phyloP scores from a whole-genome alignment of 192 early-diverging fungal genomes.

The Umbelopsis sp. region DNA sequence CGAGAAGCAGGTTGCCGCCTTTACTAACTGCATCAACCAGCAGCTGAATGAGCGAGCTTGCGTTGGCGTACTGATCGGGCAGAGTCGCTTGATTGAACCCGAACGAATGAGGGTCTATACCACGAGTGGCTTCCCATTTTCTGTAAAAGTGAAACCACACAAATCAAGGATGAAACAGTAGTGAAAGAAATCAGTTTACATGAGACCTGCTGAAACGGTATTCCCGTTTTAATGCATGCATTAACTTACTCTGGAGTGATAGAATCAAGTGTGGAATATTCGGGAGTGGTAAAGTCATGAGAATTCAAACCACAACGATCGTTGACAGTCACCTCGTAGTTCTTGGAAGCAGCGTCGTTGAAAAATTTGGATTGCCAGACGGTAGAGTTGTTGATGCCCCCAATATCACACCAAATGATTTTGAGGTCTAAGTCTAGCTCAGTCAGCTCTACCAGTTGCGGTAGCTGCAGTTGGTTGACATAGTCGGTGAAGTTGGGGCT shows the following conservation, averaged over 20 bases:
- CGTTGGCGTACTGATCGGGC: conserved; percentile 27
- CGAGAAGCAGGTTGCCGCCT: conserved; percentile 34
- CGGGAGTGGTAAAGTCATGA: conserved; percentile 29
- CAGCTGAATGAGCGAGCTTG: conserved; percentile 19
- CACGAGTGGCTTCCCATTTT: conserved; percentile 30
- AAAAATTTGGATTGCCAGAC: conserved; percentile 24
- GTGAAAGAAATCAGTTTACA: no score
- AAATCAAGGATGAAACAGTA: no score
- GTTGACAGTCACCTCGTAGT: conserved; percentile 26
- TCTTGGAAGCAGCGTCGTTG: conserved; percentile 3
- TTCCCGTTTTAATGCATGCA: not conserved
- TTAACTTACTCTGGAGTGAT: conserved; percentile 12
- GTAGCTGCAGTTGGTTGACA: conserved; percentile 34
- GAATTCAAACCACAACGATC: conserved; percentile 32
- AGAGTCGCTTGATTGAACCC: conserved; percentile 31
- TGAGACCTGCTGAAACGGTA: no score
- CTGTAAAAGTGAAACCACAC: not conserved
- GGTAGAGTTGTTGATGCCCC: conserved; percentile 34
- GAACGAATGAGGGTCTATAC: conserved; percentile 35
- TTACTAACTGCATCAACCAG: conserved; percentile 21
- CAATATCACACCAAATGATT: conserved; percentile 40
- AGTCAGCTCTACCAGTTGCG: conserved; percentile 27
- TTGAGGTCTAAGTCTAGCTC: conserved; percentile 20
- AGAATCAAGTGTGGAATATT: conserved; percentile 21
- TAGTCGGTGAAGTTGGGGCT: conserved; percentile 20